phyloP scores from a whole-genome alignment of 306 rosid genomes.

The Malus orientalis region DNA sequence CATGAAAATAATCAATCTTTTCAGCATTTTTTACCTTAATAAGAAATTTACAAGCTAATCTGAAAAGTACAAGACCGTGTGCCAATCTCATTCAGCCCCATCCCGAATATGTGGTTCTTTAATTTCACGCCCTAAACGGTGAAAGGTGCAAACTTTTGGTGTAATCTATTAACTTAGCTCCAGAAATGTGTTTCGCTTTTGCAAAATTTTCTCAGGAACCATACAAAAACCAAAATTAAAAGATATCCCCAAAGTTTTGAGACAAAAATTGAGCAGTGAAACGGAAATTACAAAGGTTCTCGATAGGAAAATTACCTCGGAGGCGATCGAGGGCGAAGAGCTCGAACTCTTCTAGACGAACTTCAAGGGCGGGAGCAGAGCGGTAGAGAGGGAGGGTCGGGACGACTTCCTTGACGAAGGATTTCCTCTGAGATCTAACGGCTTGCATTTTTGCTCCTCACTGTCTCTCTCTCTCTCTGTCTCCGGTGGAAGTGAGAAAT shows the following conservation, averaged over 20 bases:
- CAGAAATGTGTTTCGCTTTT: not conserved
- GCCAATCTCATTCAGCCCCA: not conserved
- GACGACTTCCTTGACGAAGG: constrained; percentile 19
- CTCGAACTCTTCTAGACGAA: constrained; percentile 83
- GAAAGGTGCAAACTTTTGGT: not conserved
- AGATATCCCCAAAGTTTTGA: not conserved
- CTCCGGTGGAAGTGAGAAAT: not conserved
- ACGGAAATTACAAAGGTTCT: not conserved
- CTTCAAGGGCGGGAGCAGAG: constrained; percentile 75
- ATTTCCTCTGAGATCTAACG: constrained; percentile 39
- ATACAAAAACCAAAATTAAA: not conserved
- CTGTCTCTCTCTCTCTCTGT: too few species aligned
- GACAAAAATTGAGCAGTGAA: not conserved
- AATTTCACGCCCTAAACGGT: not conserved
- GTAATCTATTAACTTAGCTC: not conserved
- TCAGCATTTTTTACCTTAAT: not conserved
- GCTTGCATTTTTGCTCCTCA: constrained; percentile 44
- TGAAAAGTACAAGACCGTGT: not conserved
- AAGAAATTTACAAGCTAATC: not conserved
- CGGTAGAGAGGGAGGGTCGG: constrained; percentile 61
- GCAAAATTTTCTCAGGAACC: not conserved
- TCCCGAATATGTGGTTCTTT: not conserved
- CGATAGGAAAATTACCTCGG: constrained; percentile 42
- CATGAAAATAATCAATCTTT: not conserved
- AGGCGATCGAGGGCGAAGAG: constrained; percentile 89